Base-by-base conservation (phyloP, 768 basidiomycete species). In the Amanita muscaria region DNA sequence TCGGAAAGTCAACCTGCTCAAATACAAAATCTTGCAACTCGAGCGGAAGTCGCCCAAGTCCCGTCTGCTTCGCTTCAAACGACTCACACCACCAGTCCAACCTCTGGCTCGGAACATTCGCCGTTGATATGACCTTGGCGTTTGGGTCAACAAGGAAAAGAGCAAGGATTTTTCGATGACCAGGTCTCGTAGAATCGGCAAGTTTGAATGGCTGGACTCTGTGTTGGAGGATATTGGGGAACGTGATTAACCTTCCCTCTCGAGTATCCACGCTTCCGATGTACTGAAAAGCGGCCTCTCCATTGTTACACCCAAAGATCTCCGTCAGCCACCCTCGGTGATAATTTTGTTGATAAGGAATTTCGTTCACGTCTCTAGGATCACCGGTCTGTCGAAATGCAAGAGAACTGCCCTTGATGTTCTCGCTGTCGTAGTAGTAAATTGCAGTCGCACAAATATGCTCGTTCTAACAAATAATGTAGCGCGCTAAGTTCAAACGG, bases 161-260 rank as follows among this genome's bases (percentile, higher is more conserved):
- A 4, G 58, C 59, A 21, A 67, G 45, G 23, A 68, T 63, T 49
- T 63, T 68, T 30, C 61, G 57, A 34, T 63, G 56, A n/a, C 66
- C 67, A 5, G 64, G 61, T 43, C 58, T 59, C 5, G 59, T 55
- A 1, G 49, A 48, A 49, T 68, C 63, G 3, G 39, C 44, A 12
- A 67, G 62, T 21, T 49, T 35, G 49, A 65, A 68, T 10, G 60
- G 56, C 29, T 43, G 41, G 9, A 64, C 58, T 19, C 49, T 46
- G 51, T 65, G 62, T 44, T 65, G 64, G 33, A 58, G 60, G 35
- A 61, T 47, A 52, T 65, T 65, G 12, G 64, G 65, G 46, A 62
- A 65, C 11, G 55, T 54, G 36, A 65, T 51, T 36, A 54, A 50
- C 5, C 64, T 53, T 33, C 55, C 56, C 36, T 56, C 50, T 11